Base-by-base conservation (phyloP, 2,329 filamentous ascomycete species). In the Exutisphaerella laricina region DNA sequence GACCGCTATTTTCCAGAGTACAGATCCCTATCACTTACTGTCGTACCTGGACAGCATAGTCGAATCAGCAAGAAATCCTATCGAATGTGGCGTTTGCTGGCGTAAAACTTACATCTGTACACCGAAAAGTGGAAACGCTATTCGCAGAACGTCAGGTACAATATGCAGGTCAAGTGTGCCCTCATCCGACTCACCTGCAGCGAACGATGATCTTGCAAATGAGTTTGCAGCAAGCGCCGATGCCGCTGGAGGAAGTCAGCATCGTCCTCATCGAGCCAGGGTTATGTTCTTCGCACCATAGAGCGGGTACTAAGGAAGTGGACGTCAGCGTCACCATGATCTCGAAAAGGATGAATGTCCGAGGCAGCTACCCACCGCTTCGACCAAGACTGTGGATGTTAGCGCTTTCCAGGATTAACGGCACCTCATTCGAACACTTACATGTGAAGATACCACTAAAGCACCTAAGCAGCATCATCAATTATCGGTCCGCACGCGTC, bases 171-270 rank as follows among this genome's bases (percentile, higher is more conserved):
- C 25, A 33, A 31, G 40, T 39, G 52, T 51, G 16, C 29, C 55
- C 50, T 68, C 68, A 53, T 70, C 71, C 6, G 10, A 67, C 43
- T 40, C 7, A 45, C 34, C 68, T 35, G 67, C 71, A 41, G 70
- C 70, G 57, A 73, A 73, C 49, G 58, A 65, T 39, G 66, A 70
- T 51, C 71, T 62, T 12, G 70, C 69, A 51, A 74, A 73, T 31
- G 62, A 67, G 59, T 74, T 74, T 31, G 71, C 70, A 39, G 71
- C 71, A 45, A 74, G 60, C 26, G 71, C 71, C 28, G 62, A 67
- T 18, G 71, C 71, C 41, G 70, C 70, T 58, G 72, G 53, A 48
- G 70, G 69, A 58, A 73, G 71, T 69, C 33, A 42, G 43, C 46
- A 39, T 31, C 29, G 32, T 29, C 25, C 23, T 35, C 22, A 14